Evolutionary conservation across 2,329 filamentous ascomycete species (phyloP).

Genomic region (Pseudovirgaria hyperparasitica): DNA sequence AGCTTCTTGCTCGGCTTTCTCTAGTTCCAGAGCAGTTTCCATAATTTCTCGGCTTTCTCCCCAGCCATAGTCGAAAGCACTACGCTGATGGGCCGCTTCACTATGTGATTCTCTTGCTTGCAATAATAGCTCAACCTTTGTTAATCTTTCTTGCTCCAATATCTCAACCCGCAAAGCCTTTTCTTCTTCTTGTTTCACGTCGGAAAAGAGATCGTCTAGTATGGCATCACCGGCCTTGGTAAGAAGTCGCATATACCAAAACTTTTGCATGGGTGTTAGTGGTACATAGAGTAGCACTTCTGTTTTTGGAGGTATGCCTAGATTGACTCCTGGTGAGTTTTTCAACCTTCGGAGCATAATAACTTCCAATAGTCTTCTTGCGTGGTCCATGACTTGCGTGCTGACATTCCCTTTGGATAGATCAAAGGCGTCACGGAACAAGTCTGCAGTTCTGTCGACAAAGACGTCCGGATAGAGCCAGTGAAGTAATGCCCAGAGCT

Average conservation of each 20-base stretch:
- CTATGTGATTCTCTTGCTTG: conserved; percentile 4
- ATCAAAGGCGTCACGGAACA: conserved; percentile 45
- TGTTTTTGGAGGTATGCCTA: conserved; percentile 43
- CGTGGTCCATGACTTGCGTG: conserved; percentile 38
- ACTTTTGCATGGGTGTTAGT: conserved; percentile 43
- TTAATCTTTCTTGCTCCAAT: conserved; percentile 22
- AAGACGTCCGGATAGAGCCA: conserved; percentile 50
- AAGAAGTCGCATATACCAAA: conserved; percentile 45
- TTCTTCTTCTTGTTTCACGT: conserved; percentile 32
- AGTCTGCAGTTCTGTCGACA: conserved; percentile 32
- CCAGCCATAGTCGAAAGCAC: conserved; percentile 25
- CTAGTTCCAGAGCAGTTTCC: conserved; percentile 70
- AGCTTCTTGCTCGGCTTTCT: conserved; percentile 22
- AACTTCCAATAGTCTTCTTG: conserved; percentile 39
- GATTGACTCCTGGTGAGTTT: conserved; percentile 38
- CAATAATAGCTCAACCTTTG: conserved; percentile 18
- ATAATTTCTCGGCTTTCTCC: conserved; percentile 83
- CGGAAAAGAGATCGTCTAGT: conserved; percentile 40
- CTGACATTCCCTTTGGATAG: conserved; percentile 41
- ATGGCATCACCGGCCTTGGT: conserved; percentile 40
- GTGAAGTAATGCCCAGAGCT: conserved; percentile 45
- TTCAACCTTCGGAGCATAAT: conserved; percentile 50
- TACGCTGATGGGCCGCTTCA: not conserved
- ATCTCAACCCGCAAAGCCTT: conserved; percentile 23
- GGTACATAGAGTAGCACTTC: conserved; percentile 46